phyloP scores from a whole-genome alignment of 305 asterid genomes.

The Fraxinus platypoda region DNA sequence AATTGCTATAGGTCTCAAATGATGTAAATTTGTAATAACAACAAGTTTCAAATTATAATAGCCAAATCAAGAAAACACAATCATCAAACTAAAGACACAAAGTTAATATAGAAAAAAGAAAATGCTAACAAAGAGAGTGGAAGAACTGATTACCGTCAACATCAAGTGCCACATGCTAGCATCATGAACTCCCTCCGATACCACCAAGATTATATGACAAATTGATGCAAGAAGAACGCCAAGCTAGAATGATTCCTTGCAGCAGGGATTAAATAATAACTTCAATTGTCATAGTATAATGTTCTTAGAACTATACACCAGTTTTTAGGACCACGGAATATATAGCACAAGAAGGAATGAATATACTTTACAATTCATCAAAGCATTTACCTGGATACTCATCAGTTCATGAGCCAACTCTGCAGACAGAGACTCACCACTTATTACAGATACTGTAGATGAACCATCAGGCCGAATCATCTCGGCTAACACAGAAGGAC shows the following conservation, averaged over 20 bases:
- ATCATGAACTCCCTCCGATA: constrained; percentile 83
- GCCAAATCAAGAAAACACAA: constrained; percentile 11
- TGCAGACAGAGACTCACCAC: constrained; percentile 81
- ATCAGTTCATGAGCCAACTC: constrained; percentile 92
- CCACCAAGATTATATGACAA: constrained; percentile 81
- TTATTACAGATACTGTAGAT: constrained; percentile 68
- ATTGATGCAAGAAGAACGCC: constrained; percentile 83
- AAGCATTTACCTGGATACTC: constrained; percentile 79
- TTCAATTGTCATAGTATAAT: constrained; percentile 13
- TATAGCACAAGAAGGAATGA: background rate
- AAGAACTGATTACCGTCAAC: constrained; percentile 57
- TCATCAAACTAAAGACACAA: constrained; percentile 6
- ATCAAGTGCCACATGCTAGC: constrained; percentile 88
- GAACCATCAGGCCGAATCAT: constrained; percentile 91
- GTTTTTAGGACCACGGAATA: background rate
- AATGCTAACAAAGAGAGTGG: background rate
- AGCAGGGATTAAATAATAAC: constrained; percentile 36
- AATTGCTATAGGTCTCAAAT: background rate
- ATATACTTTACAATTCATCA: background rate
- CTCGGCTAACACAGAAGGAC: constrained; percentile 91
- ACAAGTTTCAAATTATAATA: constrained; percentile 2
- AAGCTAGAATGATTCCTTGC: constrained; percentile 87
- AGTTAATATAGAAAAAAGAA: background rate
- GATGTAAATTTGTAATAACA: background rate
- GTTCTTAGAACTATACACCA: background rate